These are phyloP conservation scores for Pleurotus pulmonarius DNA, from an alignment of 768 basidiomycete species.

Conservation along the genomic window DNA sequence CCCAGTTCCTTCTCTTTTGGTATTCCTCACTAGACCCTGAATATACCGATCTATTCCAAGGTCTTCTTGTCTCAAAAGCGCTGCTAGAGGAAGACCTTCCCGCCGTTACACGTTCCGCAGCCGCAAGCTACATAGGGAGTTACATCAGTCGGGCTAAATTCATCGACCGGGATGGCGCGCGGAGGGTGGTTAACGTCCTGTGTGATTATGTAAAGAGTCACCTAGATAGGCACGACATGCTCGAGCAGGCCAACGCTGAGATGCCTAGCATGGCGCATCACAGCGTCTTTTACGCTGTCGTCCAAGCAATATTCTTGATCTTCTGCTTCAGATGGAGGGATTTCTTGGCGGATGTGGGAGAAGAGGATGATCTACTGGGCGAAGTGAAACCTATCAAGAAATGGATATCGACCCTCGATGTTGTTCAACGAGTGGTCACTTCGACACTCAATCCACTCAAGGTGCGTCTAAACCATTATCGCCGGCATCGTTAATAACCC, in stretches of 20 bases:
- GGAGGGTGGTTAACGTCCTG: conserved; percentile 76
- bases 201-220: conserved; percentile 80
- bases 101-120: conserved; percentile 82
- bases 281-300: conserved; percentile 86
- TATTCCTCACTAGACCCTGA: conserved; percentile 86
- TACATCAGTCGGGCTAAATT: conserved; percentile 90
- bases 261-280: conserved; percentile 36
- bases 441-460: conserved; percentile 89
- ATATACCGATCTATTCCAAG: conserved; percentile 91
- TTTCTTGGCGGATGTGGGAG: conserved; percentile 59
- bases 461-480: conserved; percentile 34
- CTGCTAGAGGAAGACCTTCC: conserved; percentile 53
- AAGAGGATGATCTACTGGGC: conserved; percentile 39
- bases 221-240: conserved; percentile 58
- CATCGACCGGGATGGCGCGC: conserved; percentile 70
- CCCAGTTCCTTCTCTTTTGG: conserved; percentile 97
- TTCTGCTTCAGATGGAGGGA: conserved; percentile 99
- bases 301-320: conserved; percentile 90
- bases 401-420: conserved; percentile 82
- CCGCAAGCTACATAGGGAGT: conserved; percentile 89
- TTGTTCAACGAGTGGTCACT: conserved; percentile 75
- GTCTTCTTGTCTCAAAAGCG: conserved; percentile 89
- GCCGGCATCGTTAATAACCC: no score
- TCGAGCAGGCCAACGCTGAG: conserved; percentile 32
- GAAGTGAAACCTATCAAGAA: conserved; percentile 37